Percentiles rank a stretch among this genome's conserved stretches.
These are phyloP conservation scores for Parietaria judaica DNA, from an alignment of 306 rosid genomes.

Conservation along the genomic window DNA sequence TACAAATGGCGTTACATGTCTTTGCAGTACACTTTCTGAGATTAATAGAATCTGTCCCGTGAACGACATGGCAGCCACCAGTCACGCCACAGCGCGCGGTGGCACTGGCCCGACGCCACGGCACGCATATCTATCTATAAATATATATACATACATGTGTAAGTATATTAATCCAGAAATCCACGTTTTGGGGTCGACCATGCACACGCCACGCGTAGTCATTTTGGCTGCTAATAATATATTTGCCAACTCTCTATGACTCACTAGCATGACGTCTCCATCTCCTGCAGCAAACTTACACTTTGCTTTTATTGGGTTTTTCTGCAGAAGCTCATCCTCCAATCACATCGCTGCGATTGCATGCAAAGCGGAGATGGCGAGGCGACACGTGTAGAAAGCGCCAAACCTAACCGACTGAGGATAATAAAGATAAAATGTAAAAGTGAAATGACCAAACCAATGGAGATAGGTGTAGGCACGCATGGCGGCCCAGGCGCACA, in stretches of 20 bases:
- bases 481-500: slow-evolving; percentile 50
- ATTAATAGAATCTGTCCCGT: background rate
- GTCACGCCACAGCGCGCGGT: slow-evolving; percentile 10
- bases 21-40: background rate
- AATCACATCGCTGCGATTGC: slow-evolving; percentile 28
- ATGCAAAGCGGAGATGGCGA: slow-evolving; percentile 8
- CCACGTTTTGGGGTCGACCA: slow-evolving; percentile 18
- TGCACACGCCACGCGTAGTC: slow-evolving; percentile 13
- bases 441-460: slow-evolving; percentile 33
- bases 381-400: slow-evolving; percentile 20
- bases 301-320: no score
- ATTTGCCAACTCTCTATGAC: no score
- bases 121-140: background rate
- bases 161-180: background rate
- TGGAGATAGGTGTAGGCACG: slow-evolving; percentile 72
- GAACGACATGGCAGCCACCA: slow-evolving; percentile 10
- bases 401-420: slow-evolving; percentile 47
- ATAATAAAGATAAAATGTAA: background rate
- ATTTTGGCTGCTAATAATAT: background rate
- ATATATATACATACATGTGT: background rate
- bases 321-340: slow-evolving; percentile 15
- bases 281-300: no score
- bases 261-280: no score
- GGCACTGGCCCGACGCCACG: slow-evolving; percentile 1
- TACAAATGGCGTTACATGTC: background rate